These are phyloP conservation scores for Parmelia sp. DNA, from an alignment of 495 filamentous ascomycete species.

Conservation along the genomic window DNA sequence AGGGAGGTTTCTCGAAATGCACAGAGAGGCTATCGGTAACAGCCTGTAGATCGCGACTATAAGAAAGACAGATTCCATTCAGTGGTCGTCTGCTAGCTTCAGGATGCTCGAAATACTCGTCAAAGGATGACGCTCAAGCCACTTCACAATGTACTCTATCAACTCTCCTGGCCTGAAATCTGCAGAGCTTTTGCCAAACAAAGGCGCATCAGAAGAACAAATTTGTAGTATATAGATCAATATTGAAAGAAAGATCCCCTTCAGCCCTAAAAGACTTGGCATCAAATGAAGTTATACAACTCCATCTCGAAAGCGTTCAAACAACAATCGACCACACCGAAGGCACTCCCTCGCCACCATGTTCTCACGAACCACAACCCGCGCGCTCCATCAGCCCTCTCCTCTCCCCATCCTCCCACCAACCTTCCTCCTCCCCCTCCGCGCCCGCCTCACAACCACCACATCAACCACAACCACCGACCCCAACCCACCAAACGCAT, in stretches of 20 bases:
- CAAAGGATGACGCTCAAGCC: too few relatives aligned
- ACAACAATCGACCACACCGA: neutral
- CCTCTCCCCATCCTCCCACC: neutral
- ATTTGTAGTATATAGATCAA: too few relatives aligned
- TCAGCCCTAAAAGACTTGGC: neutral
- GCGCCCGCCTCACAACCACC: slow-evolving; percentile 23
- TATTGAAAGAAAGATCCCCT: too few relatives aligned
- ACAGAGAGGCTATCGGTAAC: neutral
- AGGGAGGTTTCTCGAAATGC: neutral
- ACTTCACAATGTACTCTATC: too few relatives aligned
- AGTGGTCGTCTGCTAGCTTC: neutral
- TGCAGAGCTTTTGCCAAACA: too few relatives aligned
- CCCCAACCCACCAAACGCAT: slow-evolving; percentile 12
- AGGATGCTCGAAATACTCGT: neutral
- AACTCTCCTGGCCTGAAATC: too few relatives aligned
- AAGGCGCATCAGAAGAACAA: too few relatives aligned
- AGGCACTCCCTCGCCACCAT: neutral
- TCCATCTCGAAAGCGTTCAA: neutral
- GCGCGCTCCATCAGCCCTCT: neutral
- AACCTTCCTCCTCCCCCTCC: slow-evolving; percentile 20
- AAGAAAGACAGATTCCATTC: neutral
- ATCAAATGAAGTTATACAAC: neutral
- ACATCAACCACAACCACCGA: slow-evolving; percentile 21
- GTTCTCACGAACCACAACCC: slow-evolving; percentile 9
- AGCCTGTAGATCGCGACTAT: neutral